These are phyloP conservation scores for Globomyces pollinis-pini DNA, from an alignment of 192 early-diverging fungal species.

Conservation along the genomic window DNA sequence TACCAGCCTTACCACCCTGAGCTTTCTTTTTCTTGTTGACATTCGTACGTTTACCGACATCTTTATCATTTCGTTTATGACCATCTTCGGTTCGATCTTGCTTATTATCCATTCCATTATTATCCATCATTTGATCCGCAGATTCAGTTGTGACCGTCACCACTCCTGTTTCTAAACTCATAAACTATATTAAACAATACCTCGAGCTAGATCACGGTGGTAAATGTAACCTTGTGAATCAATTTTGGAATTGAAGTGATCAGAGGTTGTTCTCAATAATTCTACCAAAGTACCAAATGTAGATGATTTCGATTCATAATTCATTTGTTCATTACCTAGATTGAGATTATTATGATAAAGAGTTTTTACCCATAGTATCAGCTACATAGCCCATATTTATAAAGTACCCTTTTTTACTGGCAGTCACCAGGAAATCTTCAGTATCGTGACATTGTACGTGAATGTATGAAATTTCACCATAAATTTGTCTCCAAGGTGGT, in stretches of 20 bases:
- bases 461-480: conserved; percentile 50
- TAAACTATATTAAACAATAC: too few relatives aligned
- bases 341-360: background rate
- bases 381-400: conserved; percentile 49
- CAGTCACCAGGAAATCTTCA: conserved; percentile 46
- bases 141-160: background rate
- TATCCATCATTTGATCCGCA: background rate
- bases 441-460: conserved; percentile 35
- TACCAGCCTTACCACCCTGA: background rate
- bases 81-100: conserved; percentile 8
- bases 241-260: conserved; percentile 38
- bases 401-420: conserved; percentile 49
- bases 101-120: conserved; percentile 10
- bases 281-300: conserved; percentile 39
- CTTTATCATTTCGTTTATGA: background rate
- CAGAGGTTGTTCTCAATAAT: conserved; percentile 28
- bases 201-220: conserved; percentile 10
- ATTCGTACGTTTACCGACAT: background rate
- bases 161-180: background rate
- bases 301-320: conserved; percentile 46
- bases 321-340: conserved; percentile 44
- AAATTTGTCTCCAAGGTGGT: conserved; percentile 56
- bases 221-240: conserved; percentile 51
- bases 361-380: conserved; percentile 40
- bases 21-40: conserved; percentile 6